Evolutionary conservation across 2,329 filamentous ascomycete genomes (phyloP).

Genomic region (Monosporascus sp.): DNA sequence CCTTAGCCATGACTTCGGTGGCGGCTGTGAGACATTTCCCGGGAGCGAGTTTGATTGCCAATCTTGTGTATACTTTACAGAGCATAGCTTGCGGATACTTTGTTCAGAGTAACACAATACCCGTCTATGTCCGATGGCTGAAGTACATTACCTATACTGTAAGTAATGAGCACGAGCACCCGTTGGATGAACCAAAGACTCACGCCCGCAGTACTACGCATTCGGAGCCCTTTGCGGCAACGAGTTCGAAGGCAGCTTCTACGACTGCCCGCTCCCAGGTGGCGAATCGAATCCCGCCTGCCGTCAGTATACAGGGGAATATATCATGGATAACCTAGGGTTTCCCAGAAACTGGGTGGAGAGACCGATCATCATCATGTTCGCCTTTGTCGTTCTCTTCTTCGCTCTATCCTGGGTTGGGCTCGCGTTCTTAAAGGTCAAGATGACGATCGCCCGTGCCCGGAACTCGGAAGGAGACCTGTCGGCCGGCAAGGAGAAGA

Average conservation of each 20-base stretch:
- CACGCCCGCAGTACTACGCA: slow-evolving; percentile 51
- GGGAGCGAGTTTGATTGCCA: slow-evolving; percentile 65
- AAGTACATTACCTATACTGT: slow-evolving; percentile 62
- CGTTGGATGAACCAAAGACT: slow-evolving; percentile 11
- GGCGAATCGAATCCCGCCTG: slow-evolving; percentile 61
- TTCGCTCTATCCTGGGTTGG: slow-evolving; percentile 55
- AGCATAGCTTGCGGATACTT: slow-evolving; percentile 74
- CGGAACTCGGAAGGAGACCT: slow-evolving; percentile 54
- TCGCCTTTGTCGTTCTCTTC: slow-evolving; percentile 60
- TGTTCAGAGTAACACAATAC: slow-evolving; percentile 66
- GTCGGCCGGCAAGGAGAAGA: slow-evolving; percentile 66
- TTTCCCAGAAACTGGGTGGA: slow-evolving; percentile 64
- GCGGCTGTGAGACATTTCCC: slow-evolving; percentile 62
- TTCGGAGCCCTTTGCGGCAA: slow-evolving; percentile 69
- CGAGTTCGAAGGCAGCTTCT: slow-evolving; percentile 67
- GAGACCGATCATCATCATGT: slow-evolving; percentile 58
- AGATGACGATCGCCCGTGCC: slow-evolving; percentile 64
- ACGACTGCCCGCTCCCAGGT: slow-evolving; percentile 62
- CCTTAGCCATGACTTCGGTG: slow-evolving; percentile 64
- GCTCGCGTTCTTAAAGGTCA: slow-evolving; percentile 58
- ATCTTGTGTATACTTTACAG: slow-evolving; percentile 68
- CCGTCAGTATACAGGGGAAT: slow-evolving; percentile 62
- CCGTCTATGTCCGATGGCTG: slow-evolving; percentile 72
- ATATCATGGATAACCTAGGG: slow-evolving; percentile 63
- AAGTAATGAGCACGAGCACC: slow-evolving; percentile 25